These are phyloP conservation scores for Zelonia costaricensis DNA, from an alignment of 208 protist species.

Conservation along the genomic window DNA sequence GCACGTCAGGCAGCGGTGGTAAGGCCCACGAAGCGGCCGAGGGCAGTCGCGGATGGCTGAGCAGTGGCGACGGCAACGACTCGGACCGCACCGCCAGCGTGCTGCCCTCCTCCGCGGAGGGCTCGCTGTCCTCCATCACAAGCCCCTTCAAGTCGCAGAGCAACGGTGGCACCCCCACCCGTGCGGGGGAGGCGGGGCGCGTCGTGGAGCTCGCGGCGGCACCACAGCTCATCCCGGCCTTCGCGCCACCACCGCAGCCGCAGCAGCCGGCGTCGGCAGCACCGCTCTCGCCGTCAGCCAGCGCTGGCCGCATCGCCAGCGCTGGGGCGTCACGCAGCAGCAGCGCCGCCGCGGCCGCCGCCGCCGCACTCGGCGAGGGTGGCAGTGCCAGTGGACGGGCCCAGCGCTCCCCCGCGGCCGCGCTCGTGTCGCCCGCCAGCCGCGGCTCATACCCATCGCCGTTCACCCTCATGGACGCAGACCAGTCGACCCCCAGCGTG, in stretches of 20 bases:
- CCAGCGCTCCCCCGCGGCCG: conserved; percentile 2
- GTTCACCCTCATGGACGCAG: conserved; percentile 20
- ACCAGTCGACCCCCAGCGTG: conserved; percentile 64
- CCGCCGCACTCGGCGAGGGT: not conserved
- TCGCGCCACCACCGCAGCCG: not conserved
- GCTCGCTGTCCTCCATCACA: conserved; percentile 27
- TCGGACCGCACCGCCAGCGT: conserved; percentile 51
- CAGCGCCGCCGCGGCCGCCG: not conserved
- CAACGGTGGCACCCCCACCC: conserved; percentile 4
- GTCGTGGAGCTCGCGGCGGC: not conserved
- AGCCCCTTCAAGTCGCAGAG: conserved; percentile 18
- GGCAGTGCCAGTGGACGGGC: not conserved
- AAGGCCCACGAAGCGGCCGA: not conserved
- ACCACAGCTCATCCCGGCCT: not conserved
- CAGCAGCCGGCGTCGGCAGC: too few species aligned
- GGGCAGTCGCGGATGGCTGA: not conserved
- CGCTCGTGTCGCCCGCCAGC: conserved; percentile 1
- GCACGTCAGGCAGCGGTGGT: not conserved
- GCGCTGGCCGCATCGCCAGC: too few species aligned
- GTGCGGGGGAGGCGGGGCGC: not conserved
- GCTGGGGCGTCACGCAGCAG: too few species aligned
- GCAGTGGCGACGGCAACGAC: conserved; percentile 15
- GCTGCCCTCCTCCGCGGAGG: conserved; percentile 29
- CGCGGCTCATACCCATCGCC: not conserved
- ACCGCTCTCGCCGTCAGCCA: too few species aligned